A percentile compares a stretch with the other conserved stretches of the same genome.
These are phyloP conservation scores for Tanacetum coccineum DNA, from an alignment of 129 eudicot species.

Conservation along the genomic window DNA sequence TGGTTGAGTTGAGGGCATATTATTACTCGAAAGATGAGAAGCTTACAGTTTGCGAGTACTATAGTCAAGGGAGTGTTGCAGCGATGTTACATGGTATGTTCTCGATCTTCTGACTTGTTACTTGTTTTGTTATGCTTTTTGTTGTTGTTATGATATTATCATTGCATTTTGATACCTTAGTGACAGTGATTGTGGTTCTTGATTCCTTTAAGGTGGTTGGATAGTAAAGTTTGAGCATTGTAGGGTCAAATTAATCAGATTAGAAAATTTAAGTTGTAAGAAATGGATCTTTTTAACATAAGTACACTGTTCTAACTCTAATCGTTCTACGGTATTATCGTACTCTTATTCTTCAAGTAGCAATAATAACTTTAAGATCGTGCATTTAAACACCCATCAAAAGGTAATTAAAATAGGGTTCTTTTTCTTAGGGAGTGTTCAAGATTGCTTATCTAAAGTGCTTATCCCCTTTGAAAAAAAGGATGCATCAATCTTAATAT, in stretches of 20 bases:
- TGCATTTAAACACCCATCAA: not conserved
- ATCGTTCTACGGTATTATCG: not conserved
- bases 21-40: constrained; percentile 95
- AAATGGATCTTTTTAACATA: no score
- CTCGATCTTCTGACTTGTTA: constrained; percentile 14
- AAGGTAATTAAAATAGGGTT: not conserved
- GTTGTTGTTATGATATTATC: constrained; percentile 12
- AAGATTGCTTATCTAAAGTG: no score
- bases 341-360: not conserved
- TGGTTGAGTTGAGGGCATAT: constrained; percentile 80
- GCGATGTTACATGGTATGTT: constrained; percentile 87
- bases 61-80: constrained; percentile 81
- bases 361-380: not conserved
- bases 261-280: no score
- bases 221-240: constrained; percentile 1
- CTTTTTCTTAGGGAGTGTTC: no score
- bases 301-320: not conserved
- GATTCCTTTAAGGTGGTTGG: not conserved
- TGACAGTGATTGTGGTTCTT: constrained; percentile 2
- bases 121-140: not conserved
- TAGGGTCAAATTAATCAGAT: not conserved
- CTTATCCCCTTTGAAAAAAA: no score
- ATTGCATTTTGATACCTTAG: constrained; percentile 5
- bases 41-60: constrained; percentile 81
- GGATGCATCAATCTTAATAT: no score